phyloP scores from a whole-genome alignment of 345 rosid genomes.

The Gynandropsis gynandra region DNA sequence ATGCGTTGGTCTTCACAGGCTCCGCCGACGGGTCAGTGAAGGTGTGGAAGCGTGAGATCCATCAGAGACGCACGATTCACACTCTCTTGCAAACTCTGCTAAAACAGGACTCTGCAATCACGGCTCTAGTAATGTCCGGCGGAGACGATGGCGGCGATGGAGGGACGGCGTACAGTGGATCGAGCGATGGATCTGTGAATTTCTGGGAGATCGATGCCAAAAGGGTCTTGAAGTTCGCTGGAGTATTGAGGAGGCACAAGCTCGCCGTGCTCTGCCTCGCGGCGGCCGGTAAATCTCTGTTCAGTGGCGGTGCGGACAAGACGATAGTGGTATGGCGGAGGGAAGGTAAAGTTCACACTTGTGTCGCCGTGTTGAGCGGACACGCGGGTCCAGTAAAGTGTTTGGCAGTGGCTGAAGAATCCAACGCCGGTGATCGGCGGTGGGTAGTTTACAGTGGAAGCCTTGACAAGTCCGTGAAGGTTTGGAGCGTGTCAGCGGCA shows the following conservation, averaged over 20 bases:
- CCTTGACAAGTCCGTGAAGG: conserved; percentile 85
- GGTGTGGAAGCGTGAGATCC: conserved; percentile 66
- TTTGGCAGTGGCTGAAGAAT: conserved; percentile 54
- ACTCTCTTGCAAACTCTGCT: conserved; percentile 45
- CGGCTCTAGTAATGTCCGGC: conserved; percentile 50
- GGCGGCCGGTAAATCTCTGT: conserved; percentile 42
- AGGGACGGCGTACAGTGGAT: conserved; percentile 61
- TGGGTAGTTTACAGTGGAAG: no score
- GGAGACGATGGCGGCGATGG: conserved; percentile 30
- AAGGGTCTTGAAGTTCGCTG: conserved; percentile 55
- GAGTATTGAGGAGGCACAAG: conserved; percentile 56
- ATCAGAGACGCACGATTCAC: conserved; percentile 46
- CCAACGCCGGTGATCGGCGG: conserved; percentile 36
- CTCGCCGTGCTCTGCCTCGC: conserved; percentile 50
- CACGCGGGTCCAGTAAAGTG: conserved; percentile 91
- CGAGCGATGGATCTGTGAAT: conserved; percentile 85
- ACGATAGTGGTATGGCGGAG: conserved; percentile 78
- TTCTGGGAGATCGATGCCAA: conserved; percentile 75
- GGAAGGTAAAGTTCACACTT: conserved; percentile 52
- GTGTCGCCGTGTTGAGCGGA: conserved; percentile 73
- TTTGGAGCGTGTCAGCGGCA: conserved; percentile 91
- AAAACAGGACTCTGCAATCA: conserved; percentile 61
- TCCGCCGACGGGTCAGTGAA: conserved; percentile 89
- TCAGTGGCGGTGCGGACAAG: conserved; percentile 92
- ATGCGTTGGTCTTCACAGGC: conserved; percentile 58